A percentile compares a stretch with the other conserved stretches of the same genome.
These are phyloP conservation scores for Eutrema yunnanense DNA, from an alignment of 345 rosid genomes.

Conservation along the genomic window DNA sequence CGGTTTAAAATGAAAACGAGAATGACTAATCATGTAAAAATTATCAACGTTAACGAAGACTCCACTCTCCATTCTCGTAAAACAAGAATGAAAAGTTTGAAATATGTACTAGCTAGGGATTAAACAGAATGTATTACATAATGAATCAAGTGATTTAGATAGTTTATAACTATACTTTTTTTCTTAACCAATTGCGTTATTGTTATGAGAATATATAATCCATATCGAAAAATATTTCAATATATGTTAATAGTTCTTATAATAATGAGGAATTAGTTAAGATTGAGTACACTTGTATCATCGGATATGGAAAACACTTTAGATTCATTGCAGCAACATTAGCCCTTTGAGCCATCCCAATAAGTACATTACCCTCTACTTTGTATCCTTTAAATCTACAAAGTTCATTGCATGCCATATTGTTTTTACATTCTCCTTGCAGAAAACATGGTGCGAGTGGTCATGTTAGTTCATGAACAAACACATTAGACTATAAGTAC, in stretches of 20 bases:
- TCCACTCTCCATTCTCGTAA: no score
- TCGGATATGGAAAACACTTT: not conserved
- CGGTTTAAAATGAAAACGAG: no score
- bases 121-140: no score
- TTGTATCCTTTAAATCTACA: not conserved
- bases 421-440: not conserved
- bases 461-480: not conserved
- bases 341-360: not conserved
- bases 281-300: not conserved
- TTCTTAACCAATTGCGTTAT: not conserved
- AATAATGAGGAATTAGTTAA: not conserved
- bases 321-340: conserved; percentile 1
- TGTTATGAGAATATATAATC: not conserved
- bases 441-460: not conserved
- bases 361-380: not conserved
- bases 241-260: not conserved
- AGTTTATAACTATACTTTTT: not conserved
- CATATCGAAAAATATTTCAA: not conserved
- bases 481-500: not conserved
- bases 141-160: no score
- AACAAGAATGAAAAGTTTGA: no score
- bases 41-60: no score
- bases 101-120: no score
- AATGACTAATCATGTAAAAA: no score
- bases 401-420: not conserved